These are phyloP conservation scores for Murraya koenigii DNA, from an alignment of 345 rosid genomes.

Conservation along the genomic window DNA sequence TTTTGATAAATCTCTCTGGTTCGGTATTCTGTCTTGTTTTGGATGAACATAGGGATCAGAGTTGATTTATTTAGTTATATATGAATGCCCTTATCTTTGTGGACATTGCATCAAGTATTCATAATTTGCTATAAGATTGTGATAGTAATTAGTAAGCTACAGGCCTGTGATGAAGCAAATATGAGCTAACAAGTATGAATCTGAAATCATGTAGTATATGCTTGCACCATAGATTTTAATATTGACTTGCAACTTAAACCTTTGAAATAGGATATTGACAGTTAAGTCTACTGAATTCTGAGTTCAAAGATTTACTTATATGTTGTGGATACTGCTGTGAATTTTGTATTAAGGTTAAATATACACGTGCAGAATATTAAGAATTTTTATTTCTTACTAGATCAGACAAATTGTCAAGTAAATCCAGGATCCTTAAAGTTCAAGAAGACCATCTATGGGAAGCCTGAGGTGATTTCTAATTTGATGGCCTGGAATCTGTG, in stretches of 20 bases:
- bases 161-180: not conserved
- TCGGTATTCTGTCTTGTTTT: not conserved
- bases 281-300: not conserved
- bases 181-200: not conserved
- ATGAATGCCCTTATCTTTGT: not conserved
- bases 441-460: conserved; percentile 73
- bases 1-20: not conserved
- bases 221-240: not conserved
- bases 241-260: not conserved
- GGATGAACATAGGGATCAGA: not conserved
- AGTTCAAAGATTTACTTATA: not conserved
- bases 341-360: not conserved
- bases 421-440: conserved; percentile 71
- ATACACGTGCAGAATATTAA: conserved; percentile 7
- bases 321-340: not conserved
- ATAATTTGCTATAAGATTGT: not conserved
- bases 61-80: not conserved
- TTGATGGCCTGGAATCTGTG: not conserved
- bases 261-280: not conserved
- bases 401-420: conserved; percentile 46
- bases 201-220: not conserved
- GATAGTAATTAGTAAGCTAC: not conserved
- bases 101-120: not conserved
- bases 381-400: conserved; percentile 33
- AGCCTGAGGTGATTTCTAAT: conserved; percentile 74